Evolutionary conservation across 2,329 filamentous ascomycete species (phyloP), one percentile per base, ranked within the genome.

Genomic region (Stromatinia cepivora): DNA sequence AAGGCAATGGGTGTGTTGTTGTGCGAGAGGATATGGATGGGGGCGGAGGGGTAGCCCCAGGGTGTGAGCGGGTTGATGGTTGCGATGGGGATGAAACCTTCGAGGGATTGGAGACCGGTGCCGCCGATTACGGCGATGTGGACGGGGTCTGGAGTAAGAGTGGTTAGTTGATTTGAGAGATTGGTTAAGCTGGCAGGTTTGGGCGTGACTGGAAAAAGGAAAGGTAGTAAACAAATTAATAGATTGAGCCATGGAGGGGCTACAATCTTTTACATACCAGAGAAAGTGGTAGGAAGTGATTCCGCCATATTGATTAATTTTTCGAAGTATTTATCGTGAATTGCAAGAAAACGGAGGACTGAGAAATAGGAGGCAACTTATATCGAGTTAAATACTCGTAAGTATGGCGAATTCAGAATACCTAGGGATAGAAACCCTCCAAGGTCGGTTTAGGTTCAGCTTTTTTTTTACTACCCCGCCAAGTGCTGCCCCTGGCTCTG

Each of bases 91-190:
- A 88, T 90, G 84, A 95, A 98, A 81, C 91, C 90, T 39, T 93
- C 90, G 74, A 99, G 90, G 75, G 92, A 89, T 79, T 91, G 89
- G 72, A 99, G 90, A 67, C 95, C 95, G 52, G 95, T 99, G 76
- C 95, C 95, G 80, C 94, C 94, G 75, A 97, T 93, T 68, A 97
- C 91, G 79, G 91, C 94, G 78, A 97, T 95, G 75, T 89, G 88
- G 76, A 96, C 89, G 67, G 89, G 86, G 67, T 84, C 89, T 91
- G 34, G 15, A 15, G 31, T 25, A 28, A n/a, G 11, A n/a, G 2
- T 42, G 22, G 50, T 56, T 56, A 64, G 50, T 31, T 56, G 48
- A 39, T 39, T 48, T 39, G 22, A 3, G 25, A 9, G 4, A 11
- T 28, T 7, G 13, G 20, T 20, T 15, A 8, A 17, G 8, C 4